Evolutionary conservation across 139 green algal species (phyloP).

Genomic region (Spirogloea muscicola): DNA sequence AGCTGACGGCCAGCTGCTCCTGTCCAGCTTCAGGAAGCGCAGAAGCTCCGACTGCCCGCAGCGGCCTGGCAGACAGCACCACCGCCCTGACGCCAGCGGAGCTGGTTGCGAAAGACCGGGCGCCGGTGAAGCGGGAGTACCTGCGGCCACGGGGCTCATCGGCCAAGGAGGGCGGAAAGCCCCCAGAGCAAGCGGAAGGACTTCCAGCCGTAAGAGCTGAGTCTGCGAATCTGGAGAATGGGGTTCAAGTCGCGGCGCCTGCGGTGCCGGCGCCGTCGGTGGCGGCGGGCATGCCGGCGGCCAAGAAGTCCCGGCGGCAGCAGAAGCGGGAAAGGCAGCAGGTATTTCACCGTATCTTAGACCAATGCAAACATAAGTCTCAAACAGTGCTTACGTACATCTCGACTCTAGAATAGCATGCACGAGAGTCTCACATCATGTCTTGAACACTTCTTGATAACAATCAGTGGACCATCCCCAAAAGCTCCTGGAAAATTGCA

Average conservation of each 20-base stretch:
- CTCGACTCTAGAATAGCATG: too few species aligned
- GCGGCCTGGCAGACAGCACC: too few species aligned
- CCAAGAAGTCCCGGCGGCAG: constrained; percentile 20
- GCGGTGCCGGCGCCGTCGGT: background rate
- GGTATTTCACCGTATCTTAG: too few species aligned
- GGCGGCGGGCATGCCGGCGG: too few species aligned
- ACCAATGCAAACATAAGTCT: too few species aligned
- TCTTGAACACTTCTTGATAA: too few species aligned
- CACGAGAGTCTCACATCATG: too few species aligned
- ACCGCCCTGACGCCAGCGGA: too few species aligned
- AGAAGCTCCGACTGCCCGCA: too few species aligned
- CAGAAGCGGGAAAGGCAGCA: constrained; percentile 20
- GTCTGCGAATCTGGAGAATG: background rate
- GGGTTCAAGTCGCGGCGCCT: background rate
- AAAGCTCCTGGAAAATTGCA: background rate
- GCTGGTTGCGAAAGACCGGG: constrained; percentile 16
- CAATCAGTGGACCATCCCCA: background rate
- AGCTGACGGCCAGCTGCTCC: too few species aligned
- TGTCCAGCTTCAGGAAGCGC: too few species aligned
- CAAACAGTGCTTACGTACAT: too few species aligned
- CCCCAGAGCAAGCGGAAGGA: background rate
- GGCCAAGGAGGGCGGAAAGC: constrained; percentile 9
- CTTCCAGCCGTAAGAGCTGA: background rate
- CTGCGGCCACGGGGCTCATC: background rate
- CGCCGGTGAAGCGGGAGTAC: constrained; percentile 25